phyloP scores from a whole-genome alignment of 2,329 filamentous ascomycete genomes.

The Colletotrichum sp. region DNA sequence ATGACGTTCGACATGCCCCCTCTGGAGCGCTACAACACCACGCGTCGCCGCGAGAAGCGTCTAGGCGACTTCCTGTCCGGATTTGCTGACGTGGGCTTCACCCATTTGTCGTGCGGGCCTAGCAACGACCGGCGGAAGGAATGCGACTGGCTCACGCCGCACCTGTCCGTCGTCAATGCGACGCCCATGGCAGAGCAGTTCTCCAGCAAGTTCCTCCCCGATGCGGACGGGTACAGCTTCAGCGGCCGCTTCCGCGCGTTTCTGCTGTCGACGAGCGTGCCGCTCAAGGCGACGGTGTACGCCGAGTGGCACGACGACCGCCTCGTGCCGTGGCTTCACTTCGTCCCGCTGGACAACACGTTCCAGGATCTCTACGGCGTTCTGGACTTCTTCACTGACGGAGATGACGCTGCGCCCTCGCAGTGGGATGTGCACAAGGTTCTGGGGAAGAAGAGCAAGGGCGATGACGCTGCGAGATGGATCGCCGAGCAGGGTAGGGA shows the following conservation, averaged over 20 bases:
- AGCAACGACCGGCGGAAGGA: constrained; percentile 24
- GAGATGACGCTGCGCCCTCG: constrained; percentile 27
- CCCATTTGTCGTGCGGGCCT: constrained; percentile 40
- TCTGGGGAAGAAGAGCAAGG: constrained; percentile 27
- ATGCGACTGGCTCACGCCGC: constrained; percentile 44
- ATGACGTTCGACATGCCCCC: constrained; percentile 56
- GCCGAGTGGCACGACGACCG: constrained; percentile 78
- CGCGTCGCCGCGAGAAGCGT: constrained; percentile 31
- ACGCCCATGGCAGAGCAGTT: constrained; percentile 55
- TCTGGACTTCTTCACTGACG: constrained; percentile 69
- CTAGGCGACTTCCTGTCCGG: constrained; percentile 46
- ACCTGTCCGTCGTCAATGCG: constrained; percentile 34
- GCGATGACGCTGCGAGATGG: constrained; percentile 60
- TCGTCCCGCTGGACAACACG: constrained; percentile 73
- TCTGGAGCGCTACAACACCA: constrained; percentile 46
- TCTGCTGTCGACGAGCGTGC: constrained; percentile 66
- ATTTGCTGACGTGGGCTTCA: constrained; percentile 50
- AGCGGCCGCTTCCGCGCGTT: constrained; percentile 68
- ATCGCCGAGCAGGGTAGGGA: constrained; percentile 64
- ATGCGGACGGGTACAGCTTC: constrained; percentile 71
- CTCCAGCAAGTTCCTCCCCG: constrained; percentile 68
- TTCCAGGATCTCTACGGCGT: constrained; percentile 70
- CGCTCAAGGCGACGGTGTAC: constrained; percentile 76
- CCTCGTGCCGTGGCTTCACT: constrained; percentile 74
- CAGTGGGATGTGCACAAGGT: constrained; percentile 10